A percentile compares a stretch with the other conserved stretches of the same genome.
Conservation (phyloP, 2,329 filamentous ascomycete species). For the Calonectria hawksworthii region DNA sequence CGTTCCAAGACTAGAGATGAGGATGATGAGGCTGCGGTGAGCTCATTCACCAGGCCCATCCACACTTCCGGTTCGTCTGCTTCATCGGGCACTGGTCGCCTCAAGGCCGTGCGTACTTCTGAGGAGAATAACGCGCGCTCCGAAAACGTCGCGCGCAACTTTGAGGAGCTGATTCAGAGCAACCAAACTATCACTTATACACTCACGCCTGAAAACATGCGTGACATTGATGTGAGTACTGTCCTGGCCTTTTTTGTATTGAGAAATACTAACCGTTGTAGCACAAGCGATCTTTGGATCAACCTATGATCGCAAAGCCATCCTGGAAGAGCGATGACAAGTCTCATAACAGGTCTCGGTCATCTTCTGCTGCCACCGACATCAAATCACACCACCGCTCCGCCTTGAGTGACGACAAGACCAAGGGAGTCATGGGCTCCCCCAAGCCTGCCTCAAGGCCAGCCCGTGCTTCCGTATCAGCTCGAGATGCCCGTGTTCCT, state of each 20-base stretch:
- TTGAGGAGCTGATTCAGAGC: slow-evolving; percentile 86
- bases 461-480: slow-evolving; percentile 49
- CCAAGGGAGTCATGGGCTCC: slow-evolving; percentile 39
- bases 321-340: slow-evolving; percentile 64
- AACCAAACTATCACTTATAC: slow-evolving; percentile 88
- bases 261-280: slow-evolving; percentile 43
- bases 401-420: slow-evolving; percentile 36
- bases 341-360: slow-evolving; percentile 59
- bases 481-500: slow-evolving; percentile 81
- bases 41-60: slow-evolving; percentile 50
- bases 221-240: slow-evolving; percentile 77
- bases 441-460: slow-evolving; percentile 33
- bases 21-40: slow-evolving; percentile 48
- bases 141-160: slow-evolving; percentile 75
- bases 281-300: slow-evolving; percentile 58
- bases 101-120: slow-evolving; percentile 68
- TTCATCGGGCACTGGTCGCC: slow-evolving; percentile 64
- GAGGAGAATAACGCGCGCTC: slow-evolving; percentile 67
- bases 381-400: slow-evolving; percentile 42
- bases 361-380: slow-evolving; percentile 60
- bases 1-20: slow-evolving; percentile 52
- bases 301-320: slow-evolving; percentile 58
- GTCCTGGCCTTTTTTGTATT: too few species aligned
- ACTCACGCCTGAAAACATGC: slow-evolving; percentile 83
- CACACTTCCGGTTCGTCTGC: slow-evolving; percentile 66